phyloP scores from a whole-genome alignment of 2,329 filamentous ascomycete species.

The Ophiosphaerella korrae region DNA sequence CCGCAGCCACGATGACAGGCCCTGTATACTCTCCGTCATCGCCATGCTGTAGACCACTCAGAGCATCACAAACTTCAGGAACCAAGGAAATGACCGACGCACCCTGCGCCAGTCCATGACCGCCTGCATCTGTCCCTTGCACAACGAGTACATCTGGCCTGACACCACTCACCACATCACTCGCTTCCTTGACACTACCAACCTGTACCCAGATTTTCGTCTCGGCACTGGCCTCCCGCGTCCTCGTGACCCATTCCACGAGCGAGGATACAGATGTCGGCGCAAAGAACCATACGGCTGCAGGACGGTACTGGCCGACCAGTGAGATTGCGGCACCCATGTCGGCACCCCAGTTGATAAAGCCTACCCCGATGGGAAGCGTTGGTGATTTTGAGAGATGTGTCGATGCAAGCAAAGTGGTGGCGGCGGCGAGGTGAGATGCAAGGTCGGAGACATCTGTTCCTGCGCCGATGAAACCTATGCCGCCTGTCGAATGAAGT shows the following conservation, averaged over 20 bases:
- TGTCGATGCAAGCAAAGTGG: constrained; percentile 25
- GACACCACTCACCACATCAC: constrained; percentile 54
- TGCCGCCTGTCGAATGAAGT: constrained; percentile 42
- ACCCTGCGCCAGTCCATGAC: constrained; percentile 63
- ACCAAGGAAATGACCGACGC: constrained; percentile 62
- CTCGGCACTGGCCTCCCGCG: constrained; percentile 39
- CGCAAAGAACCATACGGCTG: constrained; percentile 71
- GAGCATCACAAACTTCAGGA: constrained; percentile 60
- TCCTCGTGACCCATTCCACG: constrained; percentile 36
- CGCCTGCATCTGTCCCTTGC: constrained; percentile 68
- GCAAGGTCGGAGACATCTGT: constrained; percentile 47
- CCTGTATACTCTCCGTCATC: constrained; percentile 1
- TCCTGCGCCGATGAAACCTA: constrained; percentile 54
- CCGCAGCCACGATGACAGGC: constrained; percentile 60
- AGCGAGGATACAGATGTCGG: constrained; percentile 39
- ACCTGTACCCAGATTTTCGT: constrained; percentile 65
- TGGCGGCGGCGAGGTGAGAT: constrained; percentile 31
- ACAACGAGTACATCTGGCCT: constrained; percentile 64
- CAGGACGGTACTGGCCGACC: constrained; percentile 59
- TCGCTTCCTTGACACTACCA: constrained; percentile 63
- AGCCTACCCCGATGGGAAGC: constrained; percentile 64
- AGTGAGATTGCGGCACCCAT: constrained; percentile 57
- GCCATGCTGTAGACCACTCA: constrained; percentile 35
- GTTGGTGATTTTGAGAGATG: constrained; percentile 12
- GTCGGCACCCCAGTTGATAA: constrained; percentile 60